Conservation (phyloP, 129 eudicot genomes). For the sunflower (Helianthus annuus) region DNA sequence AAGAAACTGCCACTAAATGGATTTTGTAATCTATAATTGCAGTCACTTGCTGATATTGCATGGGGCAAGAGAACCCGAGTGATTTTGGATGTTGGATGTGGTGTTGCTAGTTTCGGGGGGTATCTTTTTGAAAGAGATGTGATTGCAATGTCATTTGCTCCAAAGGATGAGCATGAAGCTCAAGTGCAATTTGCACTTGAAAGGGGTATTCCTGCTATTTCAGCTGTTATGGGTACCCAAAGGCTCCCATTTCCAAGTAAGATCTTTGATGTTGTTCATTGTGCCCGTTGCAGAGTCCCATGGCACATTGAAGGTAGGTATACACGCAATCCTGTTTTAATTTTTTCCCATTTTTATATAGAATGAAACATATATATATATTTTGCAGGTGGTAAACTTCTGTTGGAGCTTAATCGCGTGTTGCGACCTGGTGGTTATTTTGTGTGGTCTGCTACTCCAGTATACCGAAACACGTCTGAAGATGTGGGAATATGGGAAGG, state of each 20-base stretch:
- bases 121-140: conserved; percentile 68
- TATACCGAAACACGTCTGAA: conserved; percentile 51
- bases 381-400: conserved; percentile 59
- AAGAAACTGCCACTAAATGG: neutral
- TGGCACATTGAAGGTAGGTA: conserved; percentile 87
- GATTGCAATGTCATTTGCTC: conserved; percentile 65
- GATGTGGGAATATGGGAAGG: conserved; percentile 66
- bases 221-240: conserved; percentile 72
- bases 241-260: conserved; percentile 65
- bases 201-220: conserved; percentile 72
- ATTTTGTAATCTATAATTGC: conserved; percentile 7
- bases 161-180: conserved; percentile 78
- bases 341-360: neutral
- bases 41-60: conserved; percentile 64
- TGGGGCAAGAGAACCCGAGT: conserved; percentile 66
- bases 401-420: conserved; percentile 63
- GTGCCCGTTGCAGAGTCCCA: conserved; percentile 79
- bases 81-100: conserved; percentile 70
- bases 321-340: neutral
- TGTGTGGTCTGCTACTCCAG: conserved; percentile 81
- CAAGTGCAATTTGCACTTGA: conserved; percentile 73
- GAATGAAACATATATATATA: conserved; percentile 9
- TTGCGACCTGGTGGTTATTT: conserved; percentile 74
- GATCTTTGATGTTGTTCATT: conserved; percentile 63
- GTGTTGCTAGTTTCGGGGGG: conserved; percentile 76